Evolutionary conservation across 345 rosid species (phyloP).

Genomic region (Gossypium herbaceum): DNA sequence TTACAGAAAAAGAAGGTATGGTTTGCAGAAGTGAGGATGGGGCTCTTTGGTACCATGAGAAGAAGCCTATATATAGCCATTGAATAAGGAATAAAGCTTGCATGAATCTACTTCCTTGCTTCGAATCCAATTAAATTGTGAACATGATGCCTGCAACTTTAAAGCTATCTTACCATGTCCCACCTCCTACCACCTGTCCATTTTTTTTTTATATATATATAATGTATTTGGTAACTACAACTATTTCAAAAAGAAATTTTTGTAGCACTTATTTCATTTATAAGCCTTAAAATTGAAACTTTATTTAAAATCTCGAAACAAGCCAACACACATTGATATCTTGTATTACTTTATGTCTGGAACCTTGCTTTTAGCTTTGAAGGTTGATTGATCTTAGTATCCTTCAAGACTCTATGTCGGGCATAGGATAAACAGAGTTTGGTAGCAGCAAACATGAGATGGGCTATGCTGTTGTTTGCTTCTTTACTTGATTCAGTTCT

Average conservation of each 20-base stretch:
- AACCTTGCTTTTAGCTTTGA: background rate
- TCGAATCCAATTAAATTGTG: constrained; percentile 33
- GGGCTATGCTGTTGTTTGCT: constrained; percentile 10
- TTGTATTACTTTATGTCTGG: background rate
- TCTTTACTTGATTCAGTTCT: constrained; percentile 33
- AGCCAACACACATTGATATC: too few species aligned
- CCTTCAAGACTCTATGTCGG: background rate
- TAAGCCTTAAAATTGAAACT: too few species aligned
- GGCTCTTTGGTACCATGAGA: constrained; percentile 8
- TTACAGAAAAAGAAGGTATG: background rate
- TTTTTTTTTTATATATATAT: too few species aligned
- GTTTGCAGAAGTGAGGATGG: background rate
- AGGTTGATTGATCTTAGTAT: background rate
- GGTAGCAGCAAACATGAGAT: too few species aligned
- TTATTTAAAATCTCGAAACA: too few species aligned
- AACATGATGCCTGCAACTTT: constrained; percentile 10
- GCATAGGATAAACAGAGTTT: background rate
- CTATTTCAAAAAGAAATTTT: too few species aligned
- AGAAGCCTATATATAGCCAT: constrained; percentile 31
- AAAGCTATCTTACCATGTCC: background rate
- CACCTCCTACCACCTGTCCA: background rate
- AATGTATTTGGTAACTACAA: too few species aligned
- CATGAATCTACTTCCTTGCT: constrained; percentile 60
- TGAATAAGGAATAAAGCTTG: constrained; percentile 18
- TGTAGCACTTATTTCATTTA: too few species aligned